Base-by-base conservation (phyloP, 768 basidiomycete genomes). In the Pilatotrama ljubarskyi region DNA sequence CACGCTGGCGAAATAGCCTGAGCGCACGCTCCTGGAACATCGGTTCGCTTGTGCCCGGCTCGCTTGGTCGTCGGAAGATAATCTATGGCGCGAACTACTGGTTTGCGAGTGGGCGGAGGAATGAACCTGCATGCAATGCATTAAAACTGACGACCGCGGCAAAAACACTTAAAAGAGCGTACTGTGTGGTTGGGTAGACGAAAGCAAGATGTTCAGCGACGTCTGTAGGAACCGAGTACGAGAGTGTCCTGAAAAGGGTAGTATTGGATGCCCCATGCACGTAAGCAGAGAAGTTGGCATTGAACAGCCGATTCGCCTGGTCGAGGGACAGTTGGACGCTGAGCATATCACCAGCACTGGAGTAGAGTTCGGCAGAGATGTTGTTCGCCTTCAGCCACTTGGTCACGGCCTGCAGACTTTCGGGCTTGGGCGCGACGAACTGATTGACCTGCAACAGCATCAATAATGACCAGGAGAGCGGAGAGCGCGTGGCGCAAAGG, bases 301-400 rank as follows among this genome's bases (percentile, higher is more conserved):
- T 66, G 44, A 78, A 66, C 32, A 78, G 53, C 5, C 61, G 55
- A 63, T 77, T 77, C 15, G 77, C 77, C 53, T 71, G 65, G 10
- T 60, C 59, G 36, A 74, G 68, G 4, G 74, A 64, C 1, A 75
- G 50, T 5, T 61, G 62, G 62, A 74, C 62, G 11, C 57, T 55
- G n/a, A 77, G 55, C 74, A 75, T 74, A 66, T 78, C 76, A 3
- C 69, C 66, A 8, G 70, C 58, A 17, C 68, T 63, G 2, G 73
- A 68, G 22, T 62, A 51, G 5, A 56, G 29, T 22, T 53, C 58
- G n/a, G 73, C 54, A n/a, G 58, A 63, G 44, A 75, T 51, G 17
- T 55, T 64, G 58, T 74, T 68, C 42, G 65, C 62, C 13, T 52
- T 36, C 17, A 74, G 62, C 69, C 70, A 74, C 9, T 59, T 53